phyloP scores from a whole-genome alignment of 2,329 filamentous ascomycete genomes.

The Verticillium albo-atrum region DNA sequence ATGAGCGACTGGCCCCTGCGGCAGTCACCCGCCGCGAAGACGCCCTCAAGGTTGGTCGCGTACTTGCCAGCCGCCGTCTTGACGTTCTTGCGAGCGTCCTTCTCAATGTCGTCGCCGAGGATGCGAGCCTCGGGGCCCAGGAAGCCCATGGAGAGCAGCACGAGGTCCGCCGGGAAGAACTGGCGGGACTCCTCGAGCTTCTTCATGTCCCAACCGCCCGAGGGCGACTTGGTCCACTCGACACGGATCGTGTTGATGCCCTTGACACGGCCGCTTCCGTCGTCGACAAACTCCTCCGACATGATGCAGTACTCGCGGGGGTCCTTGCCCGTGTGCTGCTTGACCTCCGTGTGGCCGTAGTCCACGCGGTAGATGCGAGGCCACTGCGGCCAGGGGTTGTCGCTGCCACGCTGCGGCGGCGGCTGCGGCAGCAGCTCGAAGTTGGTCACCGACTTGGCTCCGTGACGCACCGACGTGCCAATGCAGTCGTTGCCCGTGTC shows the following conservation, averaged over 20 bases:
- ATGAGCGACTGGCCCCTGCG: slow-evolving; percentile 92
- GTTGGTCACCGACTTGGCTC: slow-evolving; percentile 93
- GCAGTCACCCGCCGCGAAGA: slow-evolving; percentile 94
- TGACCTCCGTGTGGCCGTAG: slow-evolving; percentile 93
- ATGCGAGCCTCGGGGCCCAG: slow-evolving; percentile 86
- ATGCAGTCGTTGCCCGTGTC: slow-evolving; percentile 98
- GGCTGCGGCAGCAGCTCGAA: slow-evolving; percentile 94
- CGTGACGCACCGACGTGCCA: slow-evolving; percentile 91
- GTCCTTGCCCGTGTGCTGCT: slow-evolving; percentile 93
- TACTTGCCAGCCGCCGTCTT: slow-evolving; percentile 90
- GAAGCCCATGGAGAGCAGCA: slow-evolving; percentile 96
- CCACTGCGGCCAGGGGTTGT: slow-evolving; percentile 99
- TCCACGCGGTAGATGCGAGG: slow-evolving; percentile 97
- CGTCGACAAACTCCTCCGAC: slow-evolving; percentile 93
- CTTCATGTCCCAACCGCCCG: slow-evolving; percentile 98
- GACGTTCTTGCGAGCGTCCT: slow-evolving; percentile 90
- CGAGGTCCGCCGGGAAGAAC: slow-evolving; percentile 94
- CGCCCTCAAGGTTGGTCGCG: slow-evolving; percentile 78
- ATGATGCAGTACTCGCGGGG: slow-evolving; percentile 97
- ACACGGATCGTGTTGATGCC: slow-evolving; percentile 95
- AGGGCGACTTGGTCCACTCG: slow-evolving; percentile 88
- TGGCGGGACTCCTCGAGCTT: slow-evolving; percentile 89
- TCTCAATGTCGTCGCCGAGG: slow-evolving; percentile 82
- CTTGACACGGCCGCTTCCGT: slow-evolving; percentile 82
- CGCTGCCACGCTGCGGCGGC: slow-evolving; percentile 79